Percentiles rank a stretch among this genome's conserved stretches.
Evolutionary conservation across 164 flowering plant species (phyloP).

Genomic region (Malania oleifera): DNA sequence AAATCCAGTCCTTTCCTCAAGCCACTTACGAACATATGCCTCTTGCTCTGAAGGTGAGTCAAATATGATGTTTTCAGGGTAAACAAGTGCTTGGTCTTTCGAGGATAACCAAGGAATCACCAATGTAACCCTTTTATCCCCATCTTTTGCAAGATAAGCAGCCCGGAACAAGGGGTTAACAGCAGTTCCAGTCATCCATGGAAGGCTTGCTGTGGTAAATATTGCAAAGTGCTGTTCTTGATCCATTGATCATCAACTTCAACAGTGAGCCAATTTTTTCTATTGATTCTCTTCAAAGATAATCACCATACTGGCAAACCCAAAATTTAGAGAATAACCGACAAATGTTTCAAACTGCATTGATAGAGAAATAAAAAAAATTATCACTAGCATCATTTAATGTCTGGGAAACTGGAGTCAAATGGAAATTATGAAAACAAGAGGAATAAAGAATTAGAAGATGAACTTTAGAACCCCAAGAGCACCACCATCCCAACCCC

Average conservation of each 20-base stretch:
- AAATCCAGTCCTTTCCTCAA: constrained; percentile 73
- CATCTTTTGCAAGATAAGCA: constrained; percentile 79
- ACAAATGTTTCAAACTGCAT: no score
- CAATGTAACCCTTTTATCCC: constrained; percentile 59
- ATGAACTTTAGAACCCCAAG: no score
- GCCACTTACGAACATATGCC: constrained; percentile 67
- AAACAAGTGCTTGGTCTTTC: constrained; percentile 71
- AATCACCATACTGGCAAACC: no score
- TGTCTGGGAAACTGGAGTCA: no score
- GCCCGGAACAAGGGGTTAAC: constrained; percentile 97
- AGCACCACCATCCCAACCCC: no score
- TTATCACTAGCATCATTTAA: no score
- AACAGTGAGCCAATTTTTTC: no score
- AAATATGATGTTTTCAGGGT: constrained; percentile 60
- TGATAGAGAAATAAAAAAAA: no score
- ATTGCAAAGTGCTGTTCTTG: constrained; percentile 72
- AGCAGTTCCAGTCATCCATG: constrained; percentile 99
- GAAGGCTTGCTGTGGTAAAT: constrained; percentile 94
- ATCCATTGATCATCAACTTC: constrained; percentile 37
- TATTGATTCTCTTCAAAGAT: no score
- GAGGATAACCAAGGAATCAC: constrained; percentile 89
- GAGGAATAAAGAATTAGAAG: no score
- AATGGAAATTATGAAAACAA: no score
- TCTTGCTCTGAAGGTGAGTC: constrained; percentile 72
- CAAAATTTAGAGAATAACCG: no score